Conservation (phyloP, 2,329 filamentous ascomycete species). For the Paradendryphiella salina region DNA sequence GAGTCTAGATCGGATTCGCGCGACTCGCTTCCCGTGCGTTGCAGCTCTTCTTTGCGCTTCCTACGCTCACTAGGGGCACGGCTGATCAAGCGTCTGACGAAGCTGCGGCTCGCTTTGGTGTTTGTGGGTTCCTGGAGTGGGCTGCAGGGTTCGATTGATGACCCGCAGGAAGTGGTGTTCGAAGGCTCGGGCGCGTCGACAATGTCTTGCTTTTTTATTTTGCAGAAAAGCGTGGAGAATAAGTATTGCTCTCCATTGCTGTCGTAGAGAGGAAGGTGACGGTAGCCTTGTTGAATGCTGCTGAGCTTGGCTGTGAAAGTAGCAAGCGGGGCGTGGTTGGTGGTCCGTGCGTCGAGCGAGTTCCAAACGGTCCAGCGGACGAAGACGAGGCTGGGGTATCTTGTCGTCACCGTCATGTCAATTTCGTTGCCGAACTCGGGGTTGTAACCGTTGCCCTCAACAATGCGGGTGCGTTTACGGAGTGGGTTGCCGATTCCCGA, state of each 20-base stretch:
- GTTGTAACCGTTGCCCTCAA: constrained; percentile 90
- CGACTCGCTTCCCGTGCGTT: constrained; percentile 36
- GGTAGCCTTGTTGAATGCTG: constrained; percentile 88
- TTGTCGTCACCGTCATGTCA: constrained; percentile 83
- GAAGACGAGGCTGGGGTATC: constrained; percentile 90
- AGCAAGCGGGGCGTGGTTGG: constrained; percentile 69
- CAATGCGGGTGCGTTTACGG: constrained; percentile 76
- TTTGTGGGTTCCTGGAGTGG: constrained; percentile 39
- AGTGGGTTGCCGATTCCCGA: constrained; percentile 72
- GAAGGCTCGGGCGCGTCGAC: constrained; percentile 46
- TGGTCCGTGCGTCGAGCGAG: constrained; percentile 74
- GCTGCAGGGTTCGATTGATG: constrained; percentile 35
- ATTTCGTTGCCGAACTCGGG: constrained; percentile 82
- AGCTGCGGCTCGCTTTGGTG: constrained; percentile 39
- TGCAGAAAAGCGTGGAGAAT: constrained; percentile 92
- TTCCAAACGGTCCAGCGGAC: constrained; percentile 91
- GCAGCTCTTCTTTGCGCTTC: constrained; percentile 39
- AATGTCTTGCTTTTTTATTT: constrained; percentile 68
- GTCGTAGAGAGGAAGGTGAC: constrained; percentile 87
- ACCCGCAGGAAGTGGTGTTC: constrained; percentile 27
- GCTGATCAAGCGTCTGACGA: constrained; percentile 50
- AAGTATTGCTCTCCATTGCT: constrained; percentile 88
- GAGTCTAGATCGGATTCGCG: constrained; percentile 38
- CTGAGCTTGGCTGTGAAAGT: constrained; percentile 91
- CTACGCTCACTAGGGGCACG: constrained; percentile 51